phyloP scores from a whole-genome alignment of 441 rosid species.

The Bruguiera hainesii region DNA sequence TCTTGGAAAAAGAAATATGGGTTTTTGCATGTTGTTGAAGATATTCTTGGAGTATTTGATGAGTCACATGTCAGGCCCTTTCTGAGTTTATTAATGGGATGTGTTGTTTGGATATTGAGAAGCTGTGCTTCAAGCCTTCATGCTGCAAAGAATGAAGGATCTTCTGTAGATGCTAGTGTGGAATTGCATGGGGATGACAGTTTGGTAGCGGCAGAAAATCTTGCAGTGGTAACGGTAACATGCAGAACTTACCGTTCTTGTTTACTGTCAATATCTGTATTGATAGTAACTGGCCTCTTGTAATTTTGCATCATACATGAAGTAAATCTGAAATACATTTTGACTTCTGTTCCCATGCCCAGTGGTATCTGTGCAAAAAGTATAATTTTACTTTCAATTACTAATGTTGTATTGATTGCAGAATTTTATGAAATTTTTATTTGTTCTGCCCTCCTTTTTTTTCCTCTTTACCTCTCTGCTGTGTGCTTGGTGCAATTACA shows the following conservation, averaged over 20 bases:
- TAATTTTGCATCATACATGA: background rate
- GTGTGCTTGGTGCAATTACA: too few species aligned
- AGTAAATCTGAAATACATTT: background rate
- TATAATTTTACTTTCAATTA: background rate
- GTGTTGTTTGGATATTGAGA: constrained; percentile 68
- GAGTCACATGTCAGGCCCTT: constrained; percentile 68
- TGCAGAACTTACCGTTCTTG: constrained; percentile 4
- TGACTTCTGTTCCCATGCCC: background rate
- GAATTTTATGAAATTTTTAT: too few species aligned
- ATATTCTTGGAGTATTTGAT: constrained; percentile 77
- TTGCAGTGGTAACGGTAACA: constrained; percentile 40
- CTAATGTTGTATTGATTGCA: too few species aligned
- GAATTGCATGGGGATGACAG: constrained; percentile 32
- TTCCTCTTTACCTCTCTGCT: too few species aligned
- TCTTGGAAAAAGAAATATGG: constrained; percentile 81
- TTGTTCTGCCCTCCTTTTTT: too few species aligned
- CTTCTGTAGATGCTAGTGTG: constrained; percentile 27
- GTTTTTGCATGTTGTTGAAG: constrained; percentile 86
- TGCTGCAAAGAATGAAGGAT: constrained; percentile 34
- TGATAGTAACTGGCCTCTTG: background rate
- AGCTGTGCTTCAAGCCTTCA: constrained; percentile 51
- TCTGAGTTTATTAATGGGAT: constrained; percentile 79
- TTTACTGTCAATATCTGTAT: background rate
- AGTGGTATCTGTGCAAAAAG: background rate
- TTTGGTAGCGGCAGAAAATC: constrained; percentile 25